Evolutionary conservation across 202 grass and related monocot species (phyloP), one percentile per base, ranked within the genome.

Genomic region (Carex arenaria): DNA sequence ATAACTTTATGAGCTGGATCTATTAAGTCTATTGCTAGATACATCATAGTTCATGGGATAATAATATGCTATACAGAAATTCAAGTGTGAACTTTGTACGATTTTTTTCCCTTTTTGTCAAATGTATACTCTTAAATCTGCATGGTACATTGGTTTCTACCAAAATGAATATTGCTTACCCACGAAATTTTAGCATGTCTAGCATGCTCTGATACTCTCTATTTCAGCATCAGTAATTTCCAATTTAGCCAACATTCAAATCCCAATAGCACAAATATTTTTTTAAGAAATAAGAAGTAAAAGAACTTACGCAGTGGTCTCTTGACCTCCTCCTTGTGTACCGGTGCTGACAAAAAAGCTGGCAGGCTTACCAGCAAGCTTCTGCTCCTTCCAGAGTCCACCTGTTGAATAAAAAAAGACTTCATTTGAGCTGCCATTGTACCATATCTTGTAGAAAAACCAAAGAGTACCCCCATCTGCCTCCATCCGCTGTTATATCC

Each of bases 361-460:
- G 12, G 90, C 93, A 2, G 93, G 95, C 79, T 98, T 98, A 10
- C 95, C 95, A 6, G 89, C 89, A 18, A 98, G 92, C 78, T 81
- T 93, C 86, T 93, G 91, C 72, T 90, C 69, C 55, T 84, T 88
- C 95, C 95, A 98, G 43, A 98, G 88, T 34, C 80, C 65, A 7
- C 93, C 95, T 0, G 95, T 98, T 72, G 95, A 95, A 69, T 98
- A 76, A 98, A 95, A 86, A 98, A 95, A 0, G 88, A 85, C 83
- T 98, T 98, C 95, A 95, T 98, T 82, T 98, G 95, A 15, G 95
- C 91, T 8, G 95, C 92, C 92, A 98, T 98, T 81, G 87, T 42
- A 62, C 95, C 92, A 61, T 89, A 98, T 82, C 95, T 90, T 7
- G 95, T 98, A 47, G 90, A 91, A 84, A 98, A 98, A 15, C 95